Evolutionary conservation across 306 rosid species (phyloP).

Genomic region (Bauhinia variegata): DNA sequence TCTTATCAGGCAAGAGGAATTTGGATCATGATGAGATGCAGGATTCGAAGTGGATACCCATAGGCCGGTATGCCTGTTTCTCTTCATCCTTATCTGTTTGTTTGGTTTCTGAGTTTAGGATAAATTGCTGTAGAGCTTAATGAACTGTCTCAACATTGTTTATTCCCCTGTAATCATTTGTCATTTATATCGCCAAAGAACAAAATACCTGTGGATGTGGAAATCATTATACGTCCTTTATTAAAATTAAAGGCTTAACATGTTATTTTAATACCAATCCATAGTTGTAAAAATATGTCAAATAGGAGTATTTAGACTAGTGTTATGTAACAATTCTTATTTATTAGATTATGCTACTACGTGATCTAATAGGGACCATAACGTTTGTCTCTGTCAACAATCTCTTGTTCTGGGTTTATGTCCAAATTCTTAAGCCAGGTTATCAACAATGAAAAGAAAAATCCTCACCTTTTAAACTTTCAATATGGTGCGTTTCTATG

Average conservation of each 20-base stretch:
- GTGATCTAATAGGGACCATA: no score
- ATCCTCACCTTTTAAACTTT: neutral
- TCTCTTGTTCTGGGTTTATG: no score
- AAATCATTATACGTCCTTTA: neutral
- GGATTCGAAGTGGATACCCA: conserved; percentile 44
- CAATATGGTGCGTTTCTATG: neutral
- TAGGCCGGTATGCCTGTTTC: conserved; percentile 50
- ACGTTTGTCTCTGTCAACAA: no score
- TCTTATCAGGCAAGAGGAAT: conserved; percentile 45
- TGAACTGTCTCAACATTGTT: conserved; percentile 11
- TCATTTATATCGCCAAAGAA: conserved; percentile 17
- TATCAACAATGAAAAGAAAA: neutral
- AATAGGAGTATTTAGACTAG: conserved; percentile 21
- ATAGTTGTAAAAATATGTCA: conserved; percentile 27
- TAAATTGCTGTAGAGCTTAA: conserved; percentile 19
- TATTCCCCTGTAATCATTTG: conserved; percentile 4
- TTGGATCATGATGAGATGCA: conserved; percentile 40
- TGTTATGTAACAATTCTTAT: neutral
- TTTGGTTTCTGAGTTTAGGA: conserved; percentile 19
- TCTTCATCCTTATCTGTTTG: conserved; percentile 17
- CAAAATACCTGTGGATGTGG: conserved; percentile 5
- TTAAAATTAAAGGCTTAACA: conserved; percentile 20
- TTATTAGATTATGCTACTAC: no score
- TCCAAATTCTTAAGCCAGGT: neutral
- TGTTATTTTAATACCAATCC: conserved; percentile 20